A percentile compares a stretch with the other conserved stretches of the same genome.
Conservation (phyloP, 1,139 yeast genomes). For the Kurtzmaniella quercitrusa region DNA sequence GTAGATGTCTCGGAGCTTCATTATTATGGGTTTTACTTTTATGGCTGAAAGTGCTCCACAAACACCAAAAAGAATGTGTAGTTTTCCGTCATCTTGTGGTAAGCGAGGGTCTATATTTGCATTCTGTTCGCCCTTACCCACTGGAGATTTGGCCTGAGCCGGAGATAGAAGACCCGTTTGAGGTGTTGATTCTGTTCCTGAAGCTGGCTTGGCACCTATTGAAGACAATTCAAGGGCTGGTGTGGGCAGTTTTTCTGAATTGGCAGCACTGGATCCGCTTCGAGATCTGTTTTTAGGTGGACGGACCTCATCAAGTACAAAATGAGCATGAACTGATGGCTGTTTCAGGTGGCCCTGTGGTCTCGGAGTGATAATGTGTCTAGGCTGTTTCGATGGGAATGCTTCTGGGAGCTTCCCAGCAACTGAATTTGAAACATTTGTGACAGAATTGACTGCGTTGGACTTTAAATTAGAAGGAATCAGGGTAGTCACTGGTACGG, state of each 20-base stretch:
- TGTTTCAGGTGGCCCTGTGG: constrained; percentile 43
- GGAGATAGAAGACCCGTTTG: constrained; percentile 1
- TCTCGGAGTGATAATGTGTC: constrained; percentile 1
- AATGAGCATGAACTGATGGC: constrained; percentile 77
- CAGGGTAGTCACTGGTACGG: no score
- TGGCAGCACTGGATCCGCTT: constrained; percentile 34
- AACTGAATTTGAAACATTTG: no score
- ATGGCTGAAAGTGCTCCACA: constrained; percentile 84
- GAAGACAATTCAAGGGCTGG: constrained; percentile 20
- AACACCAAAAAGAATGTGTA: constrained; percentile 83
- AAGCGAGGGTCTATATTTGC: constrained; percentile 71
- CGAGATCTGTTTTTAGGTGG: constrained; percentile 42
- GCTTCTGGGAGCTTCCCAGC: no score
- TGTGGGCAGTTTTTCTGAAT: constrained; percentile 13
- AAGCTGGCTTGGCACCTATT: background rate
- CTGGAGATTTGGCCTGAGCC: background rate
- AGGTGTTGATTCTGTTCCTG: constrained; percentile 9
- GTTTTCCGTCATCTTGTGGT: constrained; percentile 87
- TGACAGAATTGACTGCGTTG: background rate
- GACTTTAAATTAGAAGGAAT: background rate
- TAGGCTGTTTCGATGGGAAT: no score
- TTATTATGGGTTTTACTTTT: constrained; percentile 70
- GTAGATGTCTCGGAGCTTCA: constrained; percentile 75
- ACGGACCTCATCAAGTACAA: constrained; percentile 69
- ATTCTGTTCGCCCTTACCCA: constrained; percentile 37